These are phyloP conservation scores for Starmerella apis DNA, from an alignment of 805 yeast species.

Conservation along the genomic window DNA sequence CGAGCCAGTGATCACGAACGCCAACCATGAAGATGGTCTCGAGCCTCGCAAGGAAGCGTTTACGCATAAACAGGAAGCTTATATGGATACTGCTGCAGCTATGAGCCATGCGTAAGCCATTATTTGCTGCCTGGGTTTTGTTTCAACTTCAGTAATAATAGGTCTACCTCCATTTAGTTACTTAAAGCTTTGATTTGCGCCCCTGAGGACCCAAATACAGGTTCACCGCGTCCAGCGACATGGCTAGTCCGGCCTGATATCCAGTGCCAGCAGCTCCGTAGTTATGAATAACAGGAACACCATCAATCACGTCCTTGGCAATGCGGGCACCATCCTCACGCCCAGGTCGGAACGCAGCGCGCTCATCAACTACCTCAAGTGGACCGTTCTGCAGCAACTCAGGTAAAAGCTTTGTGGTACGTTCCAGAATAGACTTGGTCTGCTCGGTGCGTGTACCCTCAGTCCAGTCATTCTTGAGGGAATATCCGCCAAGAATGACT, in stretches of 20 bases:
- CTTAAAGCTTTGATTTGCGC: slow-evolving; percentile 8
- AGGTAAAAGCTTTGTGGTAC: slow-evolving; percentile 44
- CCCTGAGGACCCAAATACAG: slow-evolving; percentile 17
- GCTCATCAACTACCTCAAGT: slow-evolving; percentile 50
- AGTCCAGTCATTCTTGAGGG: slow-evolving; percentile 54
- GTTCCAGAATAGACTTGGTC: slow-evolving; percentile 49
- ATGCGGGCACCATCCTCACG: slow-evolving; percentile 68
- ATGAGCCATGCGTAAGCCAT: background rate
- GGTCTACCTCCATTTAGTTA: background rate
- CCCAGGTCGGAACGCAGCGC: slow-evolving; percentile 67
- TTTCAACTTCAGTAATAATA: background rate
- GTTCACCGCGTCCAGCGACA: slow-evolving; percentile 40
- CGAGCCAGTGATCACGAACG: slow-evolving; percentile 2
- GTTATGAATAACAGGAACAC: slow-evolving; percentile 48
- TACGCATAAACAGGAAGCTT: slow-evolving; percentile 1
- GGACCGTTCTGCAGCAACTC: slow-evolving; percentile 35
- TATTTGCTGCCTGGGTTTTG: too few relatives aligned
- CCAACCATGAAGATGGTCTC: slow-evolving; percentile 2
- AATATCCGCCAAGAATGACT: slow-evolving; percentile 63
- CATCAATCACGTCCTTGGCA: slow-evolving; percentile 41
- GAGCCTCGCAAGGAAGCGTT: slow-evolving; percentile 4
- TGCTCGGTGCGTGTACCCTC: slow-evolving; percentile 49
- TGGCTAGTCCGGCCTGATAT: slow-evolving; percentile 61
- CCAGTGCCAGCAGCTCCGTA: slow-evolving; percentile 76
- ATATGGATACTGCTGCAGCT: slow-evolving; percentile 4